These are phyloP conservation scores for Colletotrichum lindemuthianum DNA, from an alignment of 2,329 filamentous ascomycete species.

Conservation along the genomic window DNA sequence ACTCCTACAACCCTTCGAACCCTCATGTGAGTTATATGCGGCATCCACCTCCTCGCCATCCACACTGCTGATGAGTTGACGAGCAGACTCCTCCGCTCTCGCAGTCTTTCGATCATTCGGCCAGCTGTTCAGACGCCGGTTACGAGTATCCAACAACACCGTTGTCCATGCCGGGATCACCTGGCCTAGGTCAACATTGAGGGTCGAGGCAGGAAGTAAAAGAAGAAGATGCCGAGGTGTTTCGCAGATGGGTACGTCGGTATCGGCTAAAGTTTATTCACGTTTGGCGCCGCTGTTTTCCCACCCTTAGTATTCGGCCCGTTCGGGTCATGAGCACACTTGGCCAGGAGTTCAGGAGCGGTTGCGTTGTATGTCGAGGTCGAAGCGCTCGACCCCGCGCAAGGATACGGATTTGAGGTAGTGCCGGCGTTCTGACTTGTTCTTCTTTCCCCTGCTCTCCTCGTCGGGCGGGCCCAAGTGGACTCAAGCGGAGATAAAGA, in stretches of 20 bases:
- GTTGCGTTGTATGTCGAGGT: slow-evolving; percentile 32
- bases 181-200: slow-evolving; percentile 57
- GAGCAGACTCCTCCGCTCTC: slow-evolving; percentile 80
- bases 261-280: background rate
- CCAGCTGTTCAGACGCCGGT: slow-evolving; percentile 68
- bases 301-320: background rate
- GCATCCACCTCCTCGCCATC: slow-evolving; percentile 52
- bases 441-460: too few relatives aligned
- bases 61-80: slow-evolving; percentile 60
- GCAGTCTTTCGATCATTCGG: slow-evolving; percentile 76
- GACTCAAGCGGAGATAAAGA: too few relatives aligned
- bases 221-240: background rate
- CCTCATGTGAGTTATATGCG: slow-evolving; percentile 76
- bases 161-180: slow-evolving; percentile 77
- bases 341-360: slow-evolving; percentile 25
- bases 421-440: slow-evolving; percentile 23
- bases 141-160: slow-evolving; percentile 77
- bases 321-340: background rate
- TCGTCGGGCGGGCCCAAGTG: too few relatives aligned
- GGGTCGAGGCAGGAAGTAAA: background rate
- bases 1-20: slow-evolving; percentile 73
- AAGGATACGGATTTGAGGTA: slow-evolving; percentile 35
- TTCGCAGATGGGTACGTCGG: background rate
- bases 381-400: slow-evolving; percentile 43
- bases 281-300: background rate